Percentiles rank a stretch among this genome's conserved stretches.
Evolutionary conservation across 441 rosid genomes (phyloP).

Genomic region (Theobroma grandiflorum): DNA sequence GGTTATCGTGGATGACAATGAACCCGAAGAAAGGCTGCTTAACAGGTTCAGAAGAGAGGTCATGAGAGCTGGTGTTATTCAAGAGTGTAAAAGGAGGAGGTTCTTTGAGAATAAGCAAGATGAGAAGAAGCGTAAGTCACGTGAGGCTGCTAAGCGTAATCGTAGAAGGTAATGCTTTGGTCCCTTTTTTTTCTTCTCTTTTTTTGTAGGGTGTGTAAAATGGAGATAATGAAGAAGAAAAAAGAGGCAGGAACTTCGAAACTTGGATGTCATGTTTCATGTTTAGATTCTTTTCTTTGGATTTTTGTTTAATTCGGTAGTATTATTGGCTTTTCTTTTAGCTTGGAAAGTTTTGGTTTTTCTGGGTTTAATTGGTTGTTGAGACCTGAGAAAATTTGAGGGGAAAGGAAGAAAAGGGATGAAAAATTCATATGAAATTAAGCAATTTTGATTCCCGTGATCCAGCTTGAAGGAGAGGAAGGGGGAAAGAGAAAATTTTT

Average conservation of each 20-base stretch:
- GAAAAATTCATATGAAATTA: neutral
- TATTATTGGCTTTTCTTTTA: neutral
- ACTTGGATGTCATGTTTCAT: neutral
- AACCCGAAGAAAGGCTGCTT: slow-evolving; percentile 81
- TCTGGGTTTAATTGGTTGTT: slow-evolving; percentile 9
- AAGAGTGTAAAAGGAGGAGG: slow-evolving; percentile 77
- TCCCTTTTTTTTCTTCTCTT: neutral
- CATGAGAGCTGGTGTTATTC: slow-evolving; percentile 83
- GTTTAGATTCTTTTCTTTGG: neutral
- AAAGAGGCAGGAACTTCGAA: neutral
- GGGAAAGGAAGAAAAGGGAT: slow-evolving; percentile 1
- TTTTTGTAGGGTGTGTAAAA: slow-evolving; percentile 7
- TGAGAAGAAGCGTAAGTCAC: slow-evolving; percentile 77
- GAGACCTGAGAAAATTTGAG: neutral
- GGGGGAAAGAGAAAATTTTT: neutral
- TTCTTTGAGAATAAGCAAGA: slow-evolving; percentile 80
- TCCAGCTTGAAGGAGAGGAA: neutral
- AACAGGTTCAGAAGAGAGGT: slow-evolving; percentile 87
- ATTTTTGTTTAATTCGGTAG: neutral
- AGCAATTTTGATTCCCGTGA: neutral
- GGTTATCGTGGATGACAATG: slow-evolving; percentile 80
- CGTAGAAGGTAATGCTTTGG: slow-evolving; percentile 53
- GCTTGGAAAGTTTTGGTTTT: slow-evolving; percentile 8
- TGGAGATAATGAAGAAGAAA: neutral
- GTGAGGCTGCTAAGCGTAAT: slow-evolving; percentile 93